phyloP scores from a whole-genome alignment of 2,329 filamentous ascomycete genomes.

The Colletotrichum acutatum region DNA sequence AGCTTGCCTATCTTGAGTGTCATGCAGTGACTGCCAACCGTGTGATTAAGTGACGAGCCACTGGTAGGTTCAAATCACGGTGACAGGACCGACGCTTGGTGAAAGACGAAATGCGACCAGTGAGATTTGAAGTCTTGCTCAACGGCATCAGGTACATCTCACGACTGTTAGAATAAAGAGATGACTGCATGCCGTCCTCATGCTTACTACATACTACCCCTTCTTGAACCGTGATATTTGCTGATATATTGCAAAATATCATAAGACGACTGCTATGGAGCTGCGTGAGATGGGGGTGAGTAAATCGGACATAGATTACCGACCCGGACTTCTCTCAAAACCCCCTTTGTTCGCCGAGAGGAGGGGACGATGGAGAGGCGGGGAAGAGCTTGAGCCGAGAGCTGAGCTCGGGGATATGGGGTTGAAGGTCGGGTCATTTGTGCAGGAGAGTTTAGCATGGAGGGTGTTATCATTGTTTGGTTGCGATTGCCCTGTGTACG shows the following conservation, averaged over 20 bases:
- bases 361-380: not conserved
- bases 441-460: too few relatives aligned
- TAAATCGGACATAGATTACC: not conserved
- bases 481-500: too few relatives aligned
- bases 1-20: not conserved
- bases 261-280: slow-evolving; percentile 1
- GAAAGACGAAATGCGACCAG: too few relatives aligned
- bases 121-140: too few relatives aligned
- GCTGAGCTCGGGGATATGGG: not conserved
- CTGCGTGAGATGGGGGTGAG: not conserved
- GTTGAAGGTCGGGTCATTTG: too few relatives aligned
- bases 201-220: not conserved
- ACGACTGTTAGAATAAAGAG: not conserved
- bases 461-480: too few relatives aligned
- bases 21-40: not conserved
- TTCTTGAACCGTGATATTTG: not conserved
- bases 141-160: not conserved
- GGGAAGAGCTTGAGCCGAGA: not conserved
- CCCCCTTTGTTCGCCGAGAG: not conserved
- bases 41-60: not conserved
- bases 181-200: not conserved
- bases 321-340: not conserved
- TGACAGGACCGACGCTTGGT: too few relatives aligned
- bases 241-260: not conserved
- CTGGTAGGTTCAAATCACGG: not conserved